A percentile compares a stretch with the other conserved stretches of the same genome.
Evolutionary conservation across 2,329 filamentous ascomycete genomes (phyloP).

Genomic region (Dactylonectria estremocensis): DNA sequence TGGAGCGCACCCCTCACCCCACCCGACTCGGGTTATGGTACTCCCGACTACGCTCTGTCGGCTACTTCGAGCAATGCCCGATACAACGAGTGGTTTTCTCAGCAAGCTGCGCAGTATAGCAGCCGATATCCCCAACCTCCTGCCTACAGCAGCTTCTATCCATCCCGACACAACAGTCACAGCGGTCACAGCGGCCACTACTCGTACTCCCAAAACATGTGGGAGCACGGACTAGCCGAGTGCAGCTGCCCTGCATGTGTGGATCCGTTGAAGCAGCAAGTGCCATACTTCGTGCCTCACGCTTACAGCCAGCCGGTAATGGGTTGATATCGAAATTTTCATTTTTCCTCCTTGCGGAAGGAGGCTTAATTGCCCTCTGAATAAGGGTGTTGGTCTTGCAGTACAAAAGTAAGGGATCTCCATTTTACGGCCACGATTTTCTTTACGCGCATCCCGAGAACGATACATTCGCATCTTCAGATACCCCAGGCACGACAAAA

Average conservation of each 20-base stretch:
- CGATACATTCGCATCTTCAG: slow-evolving; percentile 56
- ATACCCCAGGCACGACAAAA: slow-evolving; percentile 59
- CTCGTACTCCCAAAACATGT: slow-evolving; percentile 62
- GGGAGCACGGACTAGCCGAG: slow-evolving; percentile 67
- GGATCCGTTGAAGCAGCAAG: slow-evolving; percentile 63
- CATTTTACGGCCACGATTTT: slow-evolving; percentile 55
- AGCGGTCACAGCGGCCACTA: slow-evolving; percentile 60
- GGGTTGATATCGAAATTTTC: slow-evolving; percentile 57
- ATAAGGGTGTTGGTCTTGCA: slow-evolving; percentile 38
- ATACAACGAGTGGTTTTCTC: slow-evolving; percentile 72
- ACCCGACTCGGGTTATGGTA: slow-evolving; percentile 74
- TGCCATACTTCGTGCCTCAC: slow-evolving; percentile 64
- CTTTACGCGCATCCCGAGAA: slow-evolving; percentile 50
- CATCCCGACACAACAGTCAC: slow-evolving; percentile 59
- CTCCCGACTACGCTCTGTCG: slow-evolving; percentile 71
- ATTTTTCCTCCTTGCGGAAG: slow-evolving; percentile 19
- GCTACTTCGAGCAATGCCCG: slow-evolving; percentile 68
- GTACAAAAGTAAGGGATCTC: slow-evolving; percentile 47
- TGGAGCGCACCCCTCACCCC: slow-evolving; percentile 69
- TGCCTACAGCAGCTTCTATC: slow-evolving; percentile 58
- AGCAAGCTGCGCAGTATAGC: slow-evolving; percentile 60
- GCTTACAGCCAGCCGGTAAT: slow-evolving; percentile 70
- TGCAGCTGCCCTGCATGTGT: slow-evolving; percentile 66
- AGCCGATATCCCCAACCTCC: slow-evolving; percentile 62
- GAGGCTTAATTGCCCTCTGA: slow-evolving; percentile 40